phyloP scores from a whole-genome alignment of 768 basidiomycete genomes.

The Pluteus cervinus region DNA sequence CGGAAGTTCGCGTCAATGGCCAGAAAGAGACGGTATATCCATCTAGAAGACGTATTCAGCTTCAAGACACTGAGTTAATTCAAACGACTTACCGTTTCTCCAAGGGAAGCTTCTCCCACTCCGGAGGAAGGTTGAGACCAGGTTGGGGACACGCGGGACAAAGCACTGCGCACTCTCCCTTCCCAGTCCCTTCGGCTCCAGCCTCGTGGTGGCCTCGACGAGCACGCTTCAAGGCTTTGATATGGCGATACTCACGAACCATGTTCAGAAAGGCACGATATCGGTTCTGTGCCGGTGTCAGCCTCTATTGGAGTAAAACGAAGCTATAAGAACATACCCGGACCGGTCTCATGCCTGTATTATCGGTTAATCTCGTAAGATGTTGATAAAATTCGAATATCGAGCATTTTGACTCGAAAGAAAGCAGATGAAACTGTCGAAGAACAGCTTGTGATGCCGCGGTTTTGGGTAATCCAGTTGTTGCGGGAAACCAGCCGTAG shows the following conservation, averaged over 20 bases:
- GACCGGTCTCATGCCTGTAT: constrained; percentile 12
- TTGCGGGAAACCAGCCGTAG: constrained; percentile 24
- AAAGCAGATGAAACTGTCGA: constrained; percentile 16
- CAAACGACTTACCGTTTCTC: constrained; percentile 9
- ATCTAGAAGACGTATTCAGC: constrained; percentile 10
- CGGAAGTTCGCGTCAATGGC: constrained; percentile 22
- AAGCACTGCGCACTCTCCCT: constrained; percentile 19
- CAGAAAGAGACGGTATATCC: constrained; percentile 14
- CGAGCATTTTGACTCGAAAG: constrained; percentile 21
- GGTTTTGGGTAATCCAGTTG: constrained; percentile 17
- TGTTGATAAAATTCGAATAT: constrained; percentile 21
- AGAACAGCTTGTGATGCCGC: constrained; percentile 17
- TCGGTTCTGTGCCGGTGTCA: constrained; percentile 15
- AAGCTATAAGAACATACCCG: constrained; percentile 14
- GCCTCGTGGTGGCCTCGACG: constrained; percentile 15
- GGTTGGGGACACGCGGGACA: constrained; percentile 27
- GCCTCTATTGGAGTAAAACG: not conserved
- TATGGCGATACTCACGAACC: constrained; percentile 16
- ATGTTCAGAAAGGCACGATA: constrained; percentile 20
- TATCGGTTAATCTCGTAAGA: constrained; percentile 16
- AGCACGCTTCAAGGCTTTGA: constrained; percentile 17
- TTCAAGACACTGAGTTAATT: not conserved
- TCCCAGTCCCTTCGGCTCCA: constrained; percentile 12
- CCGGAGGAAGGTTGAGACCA: constrained; percentile 19
- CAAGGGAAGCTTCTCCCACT: constrained; percentile 12